Evolutionary conservation across 306 rosid genomes (phyloP), one percentile per base, ranked within the genome.

Genomic region (Pueraria montana): DNA sequence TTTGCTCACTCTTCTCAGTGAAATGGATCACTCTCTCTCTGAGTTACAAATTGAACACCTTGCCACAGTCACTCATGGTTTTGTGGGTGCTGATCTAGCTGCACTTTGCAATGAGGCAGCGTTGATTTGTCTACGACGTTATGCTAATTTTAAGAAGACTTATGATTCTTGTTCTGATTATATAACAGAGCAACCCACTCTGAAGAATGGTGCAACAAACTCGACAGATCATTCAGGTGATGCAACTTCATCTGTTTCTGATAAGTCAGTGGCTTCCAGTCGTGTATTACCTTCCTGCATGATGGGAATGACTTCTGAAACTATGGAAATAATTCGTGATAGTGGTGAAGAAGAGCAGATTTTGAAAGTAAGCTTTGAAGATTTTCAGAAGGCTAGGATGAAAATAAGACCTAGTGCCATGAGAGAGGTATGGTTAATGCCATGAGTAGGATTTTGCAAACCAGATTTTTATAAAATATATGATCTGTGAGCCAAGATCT

Each of bases 341-440:
- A 82, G 59, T 38, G 34, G 45, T 73, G 89, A 87, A 75, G 87
- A 88, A 64, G 91, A 85, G 56, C 83, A 68, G 49, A n/a, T 23
- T 63, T 86, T 93, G 79, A 85, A 82, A 82, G 88, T 93, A 76
- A 76, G 63, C 77, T 92, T 87, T 85, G 97, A 92, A 79, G 97
- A 93, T 87, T 95, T 95, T 88, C 92, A 87, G 87, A 89, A 87
- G 87, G 97, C 99, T 61, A 89, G 83, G 87, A 83, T 87, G 86
- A 91, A 84, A 92, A 92, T 93, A 79, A 87, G 96, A 73, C 99
- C 98, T 69, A 95, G 98, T 92, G 99, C 99, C 84, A 95, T 95
- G 98, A 88, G 98, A 84, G 99, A 95, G 97, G 99, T 95, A 88
- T 81, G 84, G 46, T 56, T 53, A 30, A 69, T 84, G 27, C 21